Base-by-base conservation (phyloP, 2,329 filamentous ascomycete genomes). In the Nannizzia gypsea region DNA sequence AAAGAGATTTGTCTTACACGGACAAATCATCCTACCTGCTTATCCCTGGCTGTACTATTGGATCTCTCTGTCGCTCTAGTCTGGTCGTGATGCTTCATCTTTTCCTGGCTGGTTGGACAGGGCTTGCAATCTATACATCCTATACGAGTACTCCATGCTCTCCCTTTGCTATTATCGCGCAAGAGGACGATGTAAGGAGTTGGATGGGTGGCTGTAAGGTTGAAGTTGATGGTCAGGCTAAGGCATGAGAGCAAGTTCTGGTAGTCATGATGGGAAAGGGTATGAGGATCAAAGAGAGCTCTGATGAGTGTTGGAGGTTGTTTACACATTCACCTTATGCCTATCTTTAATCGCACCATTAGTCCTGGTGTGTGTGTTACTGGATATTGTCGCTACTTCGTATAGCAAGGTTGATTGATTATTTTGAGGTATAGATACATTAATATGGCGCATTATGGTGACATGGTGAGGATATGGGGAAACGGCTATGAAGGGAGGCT, bases 201-300 rank as follows among this genome's bases (percentile, higher is more conserved):
- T 8, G 17, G 31, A 38, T 20, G 6, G 52, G 34, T 36, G 31
- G 31, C 31, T 36, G 26, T 2, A 8, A 15, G 6, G 52, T 22
- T n/a, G 24, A 56, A 56, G 26, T 31, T 36, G 40, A 44, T 11
- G 9, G n/a, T 44, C 15, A 44, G 15, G 40, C n/a, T 15, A 20
- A 24, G 42, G 1, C 13, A 20, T 9, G 13, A 8, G 26, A 24
- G 22, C 4, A 13, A 15, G 26, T 22, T 24, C 28, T 28, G 48
- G 6, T 52, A 24, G 17, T 28, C 8, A 4, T 6, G 2, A 26
- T 9, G 13, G 17, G 31, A 44, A n/a, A 2, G 28, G 34, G 17
- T 20, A 42, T 54, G 59, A 63, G 42, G 62, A 63, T 56, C 59
- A 63, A 63, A 63, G 62, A 63, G 62, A 63, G 62, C 62, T 63